Percentiles rank a stretch among this genome's conserved stretches.
phyloP scores from a whole-genome alignment of 129 eudicot species.

The Helichrysum umbraculigerum region DNA sequence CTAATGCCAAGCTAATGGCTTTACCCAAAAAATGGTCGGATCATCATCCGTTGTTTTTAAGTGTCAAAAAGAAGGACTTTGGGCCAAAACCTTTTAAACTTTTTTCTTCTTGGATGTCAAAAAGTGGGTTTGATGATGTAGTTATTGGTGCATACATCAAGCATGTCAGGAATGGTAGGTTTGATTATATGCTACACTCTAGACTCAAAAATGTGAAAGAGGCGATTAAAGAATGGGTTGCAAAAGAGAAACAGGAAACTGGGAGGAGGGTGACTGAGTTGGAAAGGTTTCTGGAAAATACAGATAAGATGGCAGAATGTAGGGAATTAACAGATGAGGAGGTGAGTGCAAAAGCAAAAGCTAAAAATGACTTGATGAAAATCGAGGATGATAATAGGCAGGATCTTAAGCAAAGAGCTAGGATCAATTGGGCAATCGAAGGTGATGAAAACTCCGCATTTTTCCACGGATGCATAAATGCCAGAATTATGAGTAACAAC shows the following conservation, averaged over 20 bases:
- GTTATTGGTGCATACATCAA: neutral
- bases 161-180: neutral
- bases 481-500: neutral
- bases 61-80: too few relatives aligned
- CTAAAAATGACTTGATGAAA: neutral
- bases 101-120: neutral
- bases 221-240: neutral
- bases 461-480: neutral
- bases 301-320: accelerated
- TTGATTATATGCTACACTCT: neutral
- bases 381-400: neutral
- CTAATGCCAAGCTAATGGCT: too few relatives aligned
- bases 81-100: neutral
- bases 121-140: neutral
- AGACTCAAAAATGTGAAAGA: neutral
- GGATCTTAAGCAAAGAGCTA: neutral
- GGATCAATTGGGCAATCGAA: neutral
- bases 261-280: neutral
- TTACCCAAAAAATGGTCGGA: too few relatives aligned
- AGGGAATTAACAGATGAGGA: neutral
- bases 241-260: neutral
- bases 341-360: neutral
- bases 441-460: neutral
- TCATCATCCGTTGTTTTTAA: too few relatives aligned
- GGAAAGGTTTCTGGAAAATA: neutral